Conservation (phyloP, 768 basidiomycete species). For the Psilocybe subaeruginosa region DNA sequence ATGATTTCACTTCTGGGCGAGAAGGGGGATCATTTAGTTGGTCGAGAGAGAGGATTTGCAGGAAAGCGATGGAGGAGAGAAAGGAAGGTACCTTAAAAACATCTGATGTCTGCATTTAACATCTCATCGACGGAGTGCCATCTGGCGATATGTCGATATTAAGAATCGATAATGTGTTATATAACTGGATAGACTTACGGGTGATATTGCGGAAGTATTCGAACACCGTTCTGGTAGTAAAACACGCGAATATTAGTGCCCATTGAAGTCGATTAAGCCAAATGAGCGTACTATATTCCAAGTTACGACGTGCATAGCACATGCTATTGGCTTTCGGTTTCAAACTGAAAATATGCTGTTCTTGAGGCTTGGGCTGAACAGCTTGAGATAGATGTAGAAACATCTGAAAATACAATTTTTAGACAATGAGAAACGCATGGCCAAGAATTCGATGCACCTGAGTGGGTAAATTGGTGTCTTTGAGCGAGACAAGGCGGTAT, state of each 20-base stretch:
- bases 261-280: no score
- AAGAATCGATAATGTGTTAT: neutral
- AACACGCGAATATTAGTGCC: no score
- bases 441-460: no score
- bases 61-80: constrained; percentile 2
- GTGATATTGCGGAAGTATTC: constrained; percentile 88
- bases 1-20: constrained; percentile 83
- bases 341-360: neutral
- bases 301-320: constrained; percentile 23
- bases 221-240: constrained; percentile 69
- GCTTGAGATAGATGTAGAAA: no score
- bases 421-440: no score
- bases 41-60: no score
- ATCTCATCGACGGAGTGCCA: constrained; percentile 89
- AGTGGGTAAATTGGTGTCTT: no score
- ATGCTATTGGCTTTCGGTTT: neutral
- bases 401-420: no score
- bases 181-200: constrained; percentile 58
- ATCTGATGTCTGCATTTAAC: constrained; percentile 87
- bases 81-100: constrained; percentile 80
- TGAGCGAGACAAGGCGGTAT: no score
- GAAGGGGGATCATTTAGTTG: neutral
- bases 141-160: constrained; percentile 23
- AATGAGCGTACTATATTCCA: constrained; percentile 23
- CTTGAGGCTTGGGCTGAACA: neutral